Conservation (phyloP, 75 land plant species). For the Larix kaempferi region DNA sequence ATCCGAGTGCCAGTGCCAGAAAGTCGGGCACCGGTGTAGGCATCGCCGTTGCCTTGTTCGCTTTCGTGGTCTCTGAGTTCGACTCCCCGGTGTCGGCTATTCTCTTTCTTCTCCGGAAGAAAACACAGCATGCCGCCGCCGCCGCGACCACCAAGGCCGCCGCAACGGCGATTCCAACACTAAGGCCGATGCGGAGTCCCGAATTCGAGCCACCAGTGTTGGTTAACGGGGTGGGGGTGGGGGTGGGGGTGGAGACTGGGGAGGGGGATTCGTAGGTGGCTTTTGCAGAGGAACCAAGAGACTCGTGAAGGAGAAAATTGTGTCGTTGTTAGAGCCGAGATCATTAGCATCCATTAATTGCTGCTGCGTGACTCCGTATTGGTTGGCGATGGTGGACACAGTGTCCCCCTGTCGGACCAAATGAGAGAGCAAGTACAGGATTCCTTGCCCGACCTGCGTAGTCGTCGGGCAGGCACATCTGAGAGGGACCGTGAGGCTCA, state of each 20-base stretch:
- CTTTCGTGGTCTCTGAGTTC: background rate
- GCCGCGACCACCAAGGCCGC: background rate
- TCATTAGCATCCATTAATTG: constrained; percentile 31
- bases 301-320: constrained; percentile 27
- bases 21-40: too few species aligned
- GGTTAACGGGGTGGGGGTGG: background rate
- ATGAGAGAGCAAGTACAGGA: constrained; percentile 43
- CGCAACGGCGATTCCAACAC: background rate
- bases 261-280: constrained; percentile 21
- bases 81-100: background rate
- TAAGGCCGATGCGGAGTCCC: background rate
- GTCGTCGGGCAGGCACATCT: constrained; percentile 70
- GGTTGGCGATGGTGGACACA: constrained; percentile 14
- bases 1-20: background rate
- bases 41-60: background rate
- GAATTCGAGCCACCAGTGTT: too few species aligned
- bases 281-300: constrained; percentile 50
- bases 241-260: constrained; percentile 1
- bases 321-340: background rate
- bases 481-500: constrained; percentile 39
- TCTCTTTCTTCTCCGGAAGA: background rate
- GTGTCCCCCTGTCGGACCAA: constrained; percentile 29
- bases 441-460: constrained; percentile 33
- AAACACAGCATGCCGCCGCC: background rate
- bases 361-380: constrained; percentile 17